Percentiles rank a stretch among this genome's conserved stretches.
These are phyloP conservation scores for Penicillium macrosclerotiorum DNA, from an alignment of 495 filamentous ascomycete species.

Conservation along the genomic window DNA sequence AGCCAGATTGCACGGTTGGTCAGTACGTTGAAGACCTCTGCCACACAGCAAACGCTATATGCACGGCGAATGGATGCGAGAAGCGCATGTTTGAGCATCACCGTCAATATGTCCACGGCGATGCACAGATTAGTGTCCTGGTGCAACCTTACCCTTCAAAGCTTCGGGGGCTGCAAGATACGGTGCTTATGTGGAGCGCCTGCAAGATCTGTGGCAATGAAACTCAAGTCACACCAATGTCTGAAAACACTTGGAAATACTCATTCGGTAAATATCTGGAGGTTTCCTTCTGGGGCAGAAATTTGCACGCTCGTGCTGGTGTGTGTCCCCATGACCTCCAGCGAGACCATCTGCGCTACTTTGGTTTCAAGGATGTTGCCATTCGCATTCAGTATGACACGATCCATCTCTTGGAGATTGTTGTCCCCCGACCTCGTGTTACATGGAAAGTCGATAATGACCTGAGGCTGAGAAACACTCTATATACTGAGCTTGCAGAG, in stretches of 20 bases:
- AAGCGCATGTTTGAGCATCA: conserved; percentile 90
- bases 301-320: conserved; percentile 72
- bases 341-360: conserved; percentile 86
- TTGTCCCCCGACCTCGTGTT: conserved; percentile 83
- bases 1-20: conserved; percentile 87
- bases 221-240: conserved; percentile 90
- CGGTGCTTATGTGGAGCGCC: conserved; percentile 95
- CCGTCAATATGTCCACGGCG: conserved; percentile 94
- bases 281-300: conserved; percentile 90
- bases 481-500: conserved; percentile 73
- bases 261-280: conserved; percentile 98
- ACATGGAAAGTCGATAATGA: conserved; percentile 98
- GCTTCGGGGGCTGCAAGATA: conserved; percentile 67
- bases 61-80: conserved; percentile 82
- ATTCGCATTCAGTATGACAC: conserved; percentile 88
- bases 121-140: conserved; percentile 87
- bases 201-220: conserved; percentile 90
- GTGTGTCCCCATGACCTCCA: conserved; percentile 94
- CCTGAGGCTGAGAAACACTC: conserved; percentile 85
- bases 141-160: conserved; percentile 73
- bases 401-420: conserved; percentile 90
- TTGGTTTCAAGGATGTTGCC: conserved; percentile 82
- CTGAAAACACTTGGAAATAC: conserved; percentile 94
- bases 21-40: conserved; percentile 95
- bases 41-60: conserved; percentile 67